Evolutionary conservation across 1,284 basidiomycete species (phyloP).

Genomic region (Moesziomyces globuligerus): DNA sequence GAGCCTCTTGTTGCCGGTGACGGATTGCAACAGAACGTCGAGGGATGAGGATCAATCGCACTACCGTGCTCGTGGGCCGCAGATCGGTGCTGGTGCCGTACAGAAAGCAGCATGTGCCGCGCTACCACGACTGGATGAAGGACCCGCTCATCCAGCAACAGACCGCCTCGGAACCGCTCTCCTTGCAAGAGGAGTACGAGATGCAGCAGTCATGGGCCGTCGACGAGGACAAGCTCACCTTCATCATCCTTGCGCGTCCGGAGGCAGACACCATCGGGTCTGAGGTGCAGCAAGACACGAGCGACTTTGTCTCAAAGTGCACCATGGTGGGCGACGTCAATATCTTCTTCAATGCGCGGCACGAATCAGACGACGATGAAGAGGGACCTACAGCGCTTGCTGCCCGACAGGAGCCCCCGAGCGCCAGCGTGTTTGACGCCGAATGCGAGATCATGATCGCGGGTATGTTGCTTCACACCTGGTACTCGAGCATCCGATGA

Average conservation of each 20-base stretch:
- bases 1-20: not conserved
- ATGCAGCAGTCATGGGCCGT: slow-evolving; percentile 91
- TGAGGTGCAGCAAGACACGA: slow-evolving; percentile 10
- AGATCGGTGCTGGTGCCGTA: slow-evolving; percentile 80
- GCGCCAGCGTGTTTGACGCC: slow-evolving; percentile 69
- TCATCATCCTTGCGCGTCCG: slow-evolving; percentile 77
- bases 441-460: slow-evolving; percentile 88
- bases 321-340: slow-evolving; percentile 93
- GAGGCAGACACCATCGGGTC: not conserved
- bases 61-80: slow-evolving; percentile 74
- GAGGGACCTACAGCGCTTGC: slow-evolving; percentile 60
- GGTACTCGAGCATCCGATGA: not conserved
- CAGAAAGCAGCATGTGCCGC: slow-evolving; percentile 44
- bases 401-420: no score
- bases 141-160: slow-evolving; percentile 77
- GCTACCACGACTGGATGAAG: slow-evolving; percentile 91
- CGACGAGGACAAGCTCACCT: slow-evolving; percentile 92
- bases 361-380: slow-evolving; percentile 35
- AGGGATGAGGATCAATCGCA: slow-evolving; percentile 75
- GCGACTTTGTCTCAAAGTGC: slow-evolving; percentile 42
- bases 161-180: slow-evolving; percentile 87
- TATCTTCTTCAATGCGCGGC: slow-evolving; percentile 74
- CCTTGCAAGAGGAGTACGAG: slow-evolving; percentile 83
- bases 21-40: not conserved
- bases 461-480: slow-evolving; percentile 68